A percentile compares a stretch with the other conserved stretches of the same genome.
Evolutionary conservation across 176 grass and related monocot species (phyloP).

Genomic region (Oryza rufipogon): DNA sequence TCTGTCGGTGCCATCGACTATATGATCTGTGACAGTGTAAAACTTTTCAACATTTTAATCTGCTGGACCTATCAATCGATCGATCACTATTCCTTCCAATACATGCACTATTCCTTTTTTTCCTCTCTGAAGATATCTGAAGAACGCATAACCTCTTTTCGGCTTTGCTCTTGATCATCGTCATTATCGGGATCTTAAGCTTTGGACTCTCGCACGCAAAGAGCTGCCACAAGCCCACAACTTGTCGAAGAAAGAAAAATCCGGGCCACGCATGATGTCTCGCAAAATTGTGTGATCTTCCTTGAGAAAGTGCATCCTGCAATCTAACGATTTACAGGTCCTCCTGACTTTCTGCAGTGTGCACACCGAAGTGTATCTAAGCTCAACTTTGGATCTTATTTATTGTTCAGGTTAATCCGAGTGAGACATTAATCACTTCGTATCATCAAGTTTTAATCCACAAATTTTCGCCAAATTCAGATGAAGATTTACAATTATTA

Average conservation of each 20-base stretch:
- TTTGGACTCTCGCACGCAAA: slow-evolving; percentile 85
- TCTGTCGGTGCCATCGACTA: no score
- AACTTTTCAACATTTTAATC: not conserved
- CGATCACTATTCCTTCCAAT: not conserved
- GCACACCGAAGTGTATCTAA: not conserved
- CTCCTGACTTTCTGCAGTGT: slow-evolving; percentile 19
- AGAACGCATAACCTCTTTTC: not conserved
- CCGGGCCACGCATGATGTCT: slow-evolving; percentile 33
- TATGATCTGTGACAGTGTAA: no score
- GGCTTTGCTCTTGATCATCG: not conserved
- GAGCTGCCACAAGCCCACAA: slow-evolving; percentile 5
- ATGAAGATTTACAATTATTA: no score
- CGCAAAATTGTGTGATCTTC: slow-evolving; percentile 21
- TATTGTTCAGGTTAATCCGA: not conserved
- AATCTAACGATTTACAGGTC: not conserved
- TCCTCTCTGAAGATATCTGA: not conserved
- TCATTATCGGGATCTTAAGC: slow-evolving; percentile 50
- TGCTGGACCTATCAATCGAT: not conserved
- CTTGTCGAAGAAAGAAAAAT: not conserved
- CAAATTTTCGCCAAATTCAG: no score
- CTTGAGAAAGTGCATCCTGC: slow-evolving; percentile 38
- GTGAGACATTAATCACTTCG: no score
- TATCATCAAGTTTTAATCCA: no score
- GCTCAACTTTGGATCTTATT: no score
- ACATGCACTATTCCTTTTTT: not conserved